Evolutionary conservation across 371 early-diverging fungal species (phyloP).

Genomic region (Blakeslea trispora): DNA sequence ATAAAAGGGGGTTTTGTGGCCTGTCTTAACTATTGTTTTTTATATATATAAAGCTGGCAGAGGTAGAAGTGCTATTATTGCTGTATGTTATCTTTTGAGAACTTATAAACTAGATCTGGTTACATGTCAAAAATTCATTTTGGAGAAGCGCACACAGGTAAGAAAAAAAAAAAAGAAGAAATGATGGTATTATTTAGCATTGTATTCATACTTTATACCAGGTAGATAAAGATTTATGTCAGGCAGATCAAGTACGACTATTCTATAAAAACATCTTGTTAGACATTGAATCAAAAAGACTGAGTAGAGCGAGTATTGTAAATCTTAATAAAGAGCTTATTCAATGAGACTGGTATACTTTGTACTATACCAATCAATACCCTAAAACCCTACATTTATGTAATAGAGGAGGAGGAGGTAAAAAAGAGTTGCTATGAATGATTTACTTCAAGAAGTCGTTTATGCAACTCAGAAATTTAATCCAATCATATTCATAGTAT

Average conservation of each 20-base stretch:
- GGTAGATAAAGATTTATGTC: constrained; percentile 44
- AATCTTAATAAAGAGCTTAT: neutral
- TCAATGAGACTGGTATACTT: too few relatives aligned
- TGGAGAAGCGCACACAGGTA: constrained; percentile 42
- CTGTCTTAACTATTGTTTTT: neutral
- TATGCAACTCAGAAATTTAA: too few relatives aligned
- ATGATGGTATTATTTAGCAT: neutral
- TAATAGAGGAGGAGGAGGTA: too few relatives aligned
- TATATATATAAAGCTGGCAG: constrained; percentile 35
- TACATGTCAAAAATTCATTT: constrained; percentile 33
- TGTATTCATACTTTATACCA: neutral
- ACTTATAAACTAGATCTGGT: constrained; percentile 29
- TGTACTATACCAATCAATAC: too few relatives aligned
- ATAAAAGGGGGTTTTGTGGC: too few relatives aligned
- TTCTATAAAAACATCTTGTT: constrained; percentile 39
- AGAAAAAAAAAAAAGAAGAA: too few relatives aligned
- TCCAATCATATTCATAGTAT: too few relatives aligned
- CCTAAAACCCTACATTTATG: too few relatives aligned
- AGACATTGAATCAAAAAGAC: constrained; percentile 28
- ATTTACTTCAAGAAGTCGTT: too few relatives aligned
- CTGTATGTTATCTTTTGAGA: constrained; percentile 44
- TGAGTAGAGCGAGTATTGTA: constrained; percentile 2
- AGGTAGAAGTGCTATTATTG: constrained; percentile 48
- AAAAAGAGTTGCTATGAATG: too few relatives aligned
- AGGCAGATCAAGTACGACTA: constrained; percentile 33